A percentile compares a stretch with the other conserved stretches of the same genome.
These are phyloP conservation scores for Mycena venus DNA, from an alignment of 768 basidiomycete species.

Conservation along the genomic window DNA sequence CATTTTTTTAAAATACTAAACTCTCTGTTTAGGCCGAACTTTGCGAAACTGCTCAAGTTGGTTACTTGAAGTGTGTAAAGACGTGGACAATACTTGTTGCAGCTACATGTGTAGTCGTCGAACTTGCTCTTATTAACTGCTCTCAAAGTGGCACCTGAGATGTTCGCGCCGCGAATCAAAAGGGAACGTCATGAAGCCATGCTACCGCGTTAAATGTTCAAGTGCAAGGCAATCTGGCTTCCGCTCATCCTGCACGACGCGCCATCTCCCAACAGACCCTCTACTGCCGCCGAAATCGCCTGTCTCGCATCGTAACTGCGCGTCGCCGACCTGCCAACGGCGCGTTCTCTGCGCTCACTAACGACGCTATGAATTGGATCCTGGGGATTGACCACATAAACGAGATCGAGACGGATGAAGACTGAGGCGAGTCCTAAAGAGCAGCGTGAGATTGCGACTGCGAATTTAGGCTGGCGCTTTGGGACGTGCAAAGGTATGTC, in stretches of 20 bases:
- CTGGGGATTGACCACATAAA: slow-evolving; percentile 14
- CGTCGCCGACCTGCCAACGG: slow-evolving; percentile 34
- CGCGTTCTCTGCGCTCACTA: slow-evolving; percentile 28
- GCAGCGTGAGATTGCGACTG: slow-evolving; percentile 15
- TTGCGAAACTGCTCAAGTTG: slow-evolving; percentile 59
- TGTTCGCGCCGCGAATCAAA: too few relatives aligned
- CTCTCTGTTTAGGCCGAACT: slow-evolving; percentile 53
- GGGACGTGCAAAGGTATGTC: slow-evolving; percentile 35
- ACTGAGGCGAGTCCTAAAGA: background rate
- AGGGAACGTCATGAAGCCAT: too few relatives aligned
- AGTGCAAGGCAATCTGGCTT: too few relatives aligned
- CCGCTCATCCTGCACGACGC: too few relatives aligned
- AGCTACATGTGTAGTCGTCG: background rate
- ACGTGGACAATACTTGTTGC: background rate
- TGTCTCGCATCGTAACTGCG: slow-evolving; percentile 22
- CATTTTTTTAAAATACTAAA: background rate
- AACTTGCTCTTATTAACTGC: too few relatives aligned
- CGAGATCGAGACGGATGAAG: slow-evolving; percentile 13
- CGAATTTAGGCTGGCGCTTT: slow-evolving; percentile 28
- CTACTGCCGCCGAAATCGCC: slow-evolving; percentile 22
- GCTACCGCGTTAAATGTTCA: too few relatives aligned
- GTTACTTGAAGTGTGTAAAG: slow-evolving; percentile 34
- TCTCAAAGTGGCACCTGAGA: too few relatives aligned
- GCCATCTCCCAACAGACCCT: slow-evolving; percentile 9
- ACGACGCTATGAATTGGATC: slow-evolving; percentile 29